Evolutionary conservation across 148 eudicot species (phyloP).

Genomic region (Simmondsia chinensis): DNA sequence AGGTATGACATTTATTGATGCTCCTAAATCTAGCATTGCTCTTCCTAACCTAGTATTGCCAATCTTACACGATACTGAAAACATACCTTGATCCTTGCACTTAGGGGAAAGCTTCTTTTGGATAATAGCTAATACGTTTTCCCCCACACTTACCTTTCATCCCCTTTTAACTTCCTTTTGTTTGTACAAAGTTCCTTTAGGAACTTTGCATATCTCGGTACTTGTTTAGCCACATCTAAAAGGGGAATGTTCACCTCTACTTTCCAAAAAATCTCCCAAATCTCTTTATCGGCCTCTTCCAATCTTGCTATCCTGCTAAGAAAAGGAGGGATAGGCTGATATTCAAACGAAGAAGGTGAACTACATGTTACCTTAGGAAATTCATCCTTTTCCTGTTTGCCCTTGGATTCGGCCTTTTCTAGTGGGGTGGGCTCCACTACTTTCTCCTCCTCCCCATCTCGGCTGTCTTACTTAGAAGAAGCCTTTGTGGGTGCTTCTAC

Average conservation of each 20-base stretch:
- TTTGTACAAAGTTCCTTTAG: neutral
- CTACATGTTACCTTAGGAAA: too few relatives aligned
- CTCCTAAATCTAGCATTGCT: conserved; percentile 2
- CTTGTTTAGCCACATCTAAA: neutral
- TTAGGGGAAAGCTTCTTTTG: neutral
- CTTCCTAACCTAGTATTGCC: neutral
- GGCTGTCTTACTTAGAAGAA: too few relatives aligned
- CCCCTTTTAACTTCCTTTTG: neutral
- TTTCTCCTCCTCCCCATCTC: too few relatives aligned
- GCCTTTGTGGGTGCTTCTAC: too few relatives aligned
- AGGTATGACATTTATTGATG: conserved; percentile 12
- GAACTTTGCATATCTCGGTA: neutral
- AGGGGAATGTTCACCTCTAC: neutral
- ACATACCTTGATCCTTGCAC: neutral
- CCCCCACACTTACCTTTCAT: neutral
- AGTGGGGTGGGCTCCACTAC: too few relatives aligned
- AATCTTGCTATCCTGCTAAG: neutral
- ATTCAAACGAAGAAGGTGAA: too few relatives aligned
- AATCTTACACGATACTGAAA: neutral
- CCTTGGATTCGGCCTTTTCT: too few relatives aligned
- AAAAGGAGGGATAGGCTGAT: too few relatives aligned
- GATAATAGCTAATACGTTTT: neutral
- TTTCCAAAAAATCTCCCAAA: neutral
- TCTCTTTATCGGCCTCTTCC: neutral
- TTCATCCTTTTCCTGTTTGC: too few relatives aligned